phyloP scores from a whole-genome alignment of 164 flowering plant genomes.

The Berberis vulgaris region DNA sequence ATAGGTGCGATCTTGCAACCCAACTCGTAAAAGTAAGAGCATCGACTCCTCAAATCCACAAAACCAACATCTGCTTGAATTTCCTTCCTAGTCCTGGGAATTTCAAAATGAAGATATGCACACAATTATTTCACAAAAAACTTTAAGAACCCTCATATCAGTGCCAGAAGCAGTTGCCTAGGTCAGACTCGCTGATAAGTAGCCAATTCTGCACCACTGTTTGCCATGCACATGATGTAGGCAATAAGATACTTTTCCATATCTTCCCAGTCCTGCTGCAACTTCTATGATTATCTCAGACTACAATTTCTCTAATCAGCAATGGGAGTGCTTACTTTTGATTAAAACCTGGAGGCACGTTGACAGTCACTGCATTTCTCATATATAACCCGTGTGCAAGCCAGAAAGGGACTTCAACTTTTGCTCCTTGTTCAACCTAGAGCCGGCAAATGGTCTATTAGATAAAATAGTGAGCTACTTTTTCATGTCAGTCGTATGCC shows the following conservation, averaged over 20 bases:
- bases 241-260: no score
- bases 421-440: slow-evolving; percentile 82
- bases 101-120: neutral
- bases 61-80: slow-evolving; percentile 10
- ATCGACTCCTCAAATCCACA: slow-evolving; percentile 69
- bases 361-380: slow-evolving; percentile 53
- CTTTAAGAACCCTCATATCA: no score
- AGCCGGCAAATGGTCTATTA: neutral
- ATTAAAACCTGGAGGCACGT: slow-evolving; percentile 63
- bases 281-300: neutral
- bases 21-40: slow-evolving; percentile 41
- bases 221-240: no score
- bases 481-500: neutral
- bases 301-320: neutral
- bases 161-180: no score
- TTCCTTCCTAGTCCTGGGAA: neutral
- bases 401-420: slow-evolving; percentile 89
- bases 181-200: no score
- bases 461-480: neutral
- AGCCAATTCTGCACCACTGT: no score
- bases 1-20: slow-evolving; percentile 1
- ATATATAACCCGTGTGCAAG: slow-evolving; percentile 67
- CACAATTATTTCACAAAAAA: no score
- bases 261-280: no score
- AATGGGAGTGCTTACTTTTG: slow-evolving; percentile 9